Evolutionary conservation across 345 rosid species (phyloP), one percentile per base, ranked within the genome.

Genomic region (Brassica rapa): DNA sequence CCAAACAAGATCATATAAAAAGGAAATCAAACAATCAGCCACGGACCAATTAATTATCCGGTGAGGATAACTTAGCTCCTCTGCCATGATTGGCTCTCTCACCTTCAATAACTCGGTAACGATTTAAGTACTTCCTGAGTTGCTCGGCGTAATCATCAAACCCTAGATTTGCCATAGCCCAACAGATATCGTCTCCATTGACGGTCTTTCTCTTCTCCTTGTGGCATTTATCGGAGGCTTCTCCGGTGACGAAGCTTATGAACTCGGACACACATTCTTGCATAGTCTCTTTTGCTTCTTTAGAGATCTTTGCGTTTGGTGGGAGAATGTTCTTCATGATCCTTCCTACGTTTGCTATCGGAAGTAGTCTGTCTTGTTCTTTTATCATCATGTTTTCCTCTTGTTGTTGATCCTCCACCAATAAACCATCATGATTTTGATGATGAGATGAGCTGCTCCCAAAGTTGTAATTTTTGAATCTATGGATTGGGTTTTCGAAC

Each of bases 231-330:
- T 86, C 89, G 0, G 93, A 89, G 23, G 93, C 93, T 70, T 89
- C 93, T 4, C 90, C 93, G 0, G 91, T 89, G 12, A 89, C 89
- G 32, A 89, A 89, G 86, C 93, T 88, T 9, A 89, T 88, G 82
- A 89, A 89, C 88, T 89, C 93, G 3, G 93, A 89, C 1, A 86
- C 93, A 27, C 93, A 88, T 72, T 89, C 93, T 81, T 89, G 93
- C 90, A 88, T 89, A 25, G 93, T 89, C 73, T 88, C 93, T 76
- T 89, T 89, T 0, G 90, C 89, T 83, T 89, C 93, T 82, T 89
- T 89, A 0, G 93, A 88, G 82, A 89, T 83, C 83, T 89, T 89
- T 0, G 91, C 91, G 23, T 88, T 89, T 1, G 87, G 82, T 24
- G 93, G 93, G 7, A 89, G 85, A 46, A 84, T 86, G 82, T 88